These are phyloP conservation scores for Tolypocladium capitatum DNA, from an alignment of 2,329 filamentous ascomycete species.

Conservation along the genomic window DNA sequence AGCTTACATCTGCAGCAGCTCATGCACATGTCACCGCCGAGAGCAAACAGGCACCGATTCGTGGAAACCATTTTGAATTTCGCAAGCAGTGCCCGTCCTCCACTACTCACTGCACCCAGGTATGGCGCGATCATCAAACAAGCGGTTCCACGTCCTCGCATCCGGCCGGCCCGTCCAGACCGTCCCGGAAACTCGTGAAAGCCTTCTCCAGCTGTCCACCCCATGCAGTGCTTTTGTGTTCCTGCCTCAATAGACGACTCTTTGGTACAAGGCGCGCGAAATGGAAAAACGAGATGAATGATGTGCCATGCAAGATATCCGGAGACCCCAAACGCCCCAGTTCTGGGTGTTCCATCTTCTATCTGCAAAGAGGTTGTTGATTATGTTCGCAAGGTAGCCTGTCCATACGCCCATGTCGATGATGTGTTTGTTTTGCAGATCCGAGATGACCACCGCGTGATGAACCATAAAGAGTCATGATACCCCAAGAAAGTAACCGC, in stretches of 20 bases:
- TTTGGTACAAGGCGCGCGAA: conserved; percentile 30
- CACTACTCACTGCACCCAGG: conserved; percentile 35
- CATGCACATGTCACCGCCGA: neutral
- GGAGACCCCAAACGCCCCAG: conserved; percentile 62
- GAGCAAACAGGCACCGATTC: conserved; percentile 3
- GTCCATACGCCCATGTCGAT: conserved; percentile 38
- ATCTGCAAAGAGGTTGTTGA: conserved; percentile 45
- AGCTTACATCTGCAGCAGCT: neutral
- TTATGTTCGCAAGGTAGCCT: conserved; percentile 31
- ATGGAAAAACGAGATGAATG: conserved; percentile 33
- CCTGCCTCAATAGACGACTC: conserved; percentile 28
- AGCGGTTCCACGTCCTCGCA: conserved; percentile 50
- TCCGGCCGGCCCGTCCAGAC: conserved; percentile 23
- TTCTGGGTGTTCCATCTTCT: conserved; percentile 56
- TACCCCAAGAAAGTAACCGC: conserved; percentile 35
- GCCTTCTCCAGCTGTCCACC: conserved; percentile 46
- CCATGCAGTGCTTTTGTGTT: conserved; percentile 36
- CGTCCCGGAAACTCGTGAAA: conserved; percentile 40
- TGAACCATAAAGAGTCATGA: conserved; percentile 37
- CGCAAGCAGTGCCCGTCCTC: conserved; percentile 40
- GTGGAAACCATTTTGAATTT: conserved; percentile 47
- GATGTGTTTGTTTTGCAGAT: conserved; percentile 39
- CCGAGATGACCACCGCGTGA: conserved; percentile 41
- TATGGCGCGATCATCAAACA: conserved; percentile 51
- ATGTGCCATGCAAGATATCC: conserved; percentile 67